These are phyloP conservation scores for Colletotrichum karsti DNA, from an alignment of 2,329 filamentous ascomycete genomes.

Conservation along the genomic window DNA sequence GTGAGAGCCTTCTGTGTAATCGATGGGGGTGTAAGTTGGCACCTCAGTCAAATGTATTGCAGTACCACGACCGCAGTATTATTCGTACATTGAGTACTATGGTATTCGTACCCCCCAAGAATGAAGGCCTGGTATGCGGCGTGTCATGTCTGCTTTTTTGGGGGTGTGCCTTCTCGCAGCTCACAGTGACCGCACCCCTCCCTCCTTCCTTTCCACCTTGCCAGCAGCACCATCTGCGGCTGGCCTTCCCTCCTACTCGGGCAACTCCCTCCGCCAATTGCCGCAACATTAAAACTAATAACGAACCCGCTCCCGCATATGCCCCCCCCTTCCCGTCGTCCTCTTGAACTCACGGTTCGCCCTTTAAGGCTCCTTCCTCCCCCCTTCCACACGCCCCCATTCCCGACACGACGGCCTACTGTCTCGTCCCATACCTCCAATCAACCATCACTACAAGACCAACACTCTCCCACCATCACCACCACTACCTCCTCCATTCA, in stretches of 20 bases:
- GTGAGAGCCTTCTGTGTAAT: too few relatives aligned
- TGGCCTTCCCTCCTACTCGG: constrained; percentile 1
- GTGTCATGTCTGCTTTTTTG: not conserved
- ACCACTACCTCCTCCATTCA: not conserved
- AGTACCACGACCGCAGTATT: too few relatives aligned
- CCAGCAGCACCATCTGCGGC: not conserved
- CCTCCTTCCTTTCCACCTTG: not conserved
- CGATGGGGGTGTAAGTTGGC: not conserved
- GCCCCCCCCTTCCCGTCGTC: not conserved
- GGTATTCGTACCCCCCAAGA: not conserved
- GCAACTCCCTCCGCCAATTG: constrained; percentile 25
- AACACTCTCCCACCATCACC: constrained; percentile 16
- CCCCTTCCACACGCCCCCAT: not conserved
- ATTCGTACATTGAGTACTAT: too few relatives aligned
- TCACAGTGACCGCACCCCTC: not conserved
- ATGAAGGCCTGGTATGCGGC: not conserved
- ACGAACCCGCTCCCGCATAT: constrained; percentile 5
- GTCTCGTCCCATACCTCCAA: too few relatives aligned
- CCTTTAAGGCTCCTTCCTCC: not conserved
- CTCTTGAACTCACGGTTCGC: not conserved
- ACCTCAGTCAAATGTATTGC: not conserved
- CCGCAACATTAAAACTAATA: constrained; percentile 28
- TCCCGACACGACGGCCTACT: not conserved
- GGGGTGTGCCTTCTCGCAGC: not conserved
- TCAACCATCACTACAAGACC: constrained; percentile 10